These are phyloP conservation scores for Fusarium algeriense DNA, from an alignment of 2,329 filamentous ascomycete species.

Conservation along the genomic window DNA sequence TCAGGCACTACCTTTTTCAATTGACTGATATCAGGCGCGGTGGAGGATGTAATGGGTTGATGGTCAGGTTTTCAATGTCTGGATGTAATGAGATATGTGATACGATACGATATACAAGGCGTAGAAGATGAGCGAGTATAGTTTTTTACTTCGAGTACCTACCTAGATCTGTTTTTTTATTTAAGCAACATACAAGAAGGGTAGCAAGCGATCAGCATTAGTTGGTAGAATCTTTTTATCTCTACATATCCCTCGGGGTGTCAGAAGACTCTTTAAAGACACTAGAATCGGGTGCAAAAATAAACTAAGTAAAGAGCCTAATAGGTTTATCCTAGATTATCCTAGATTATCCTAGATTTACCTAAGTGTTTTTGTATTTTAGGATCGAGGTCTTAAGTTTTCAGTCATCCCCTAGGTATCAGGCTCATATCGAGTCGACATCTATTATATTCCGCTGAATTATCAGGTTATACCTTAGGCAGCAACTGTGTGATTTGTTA, in stretches of 20 bases:
- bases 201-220: neutral
- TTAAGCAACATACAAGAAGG: neutral
- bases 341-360: neutral
- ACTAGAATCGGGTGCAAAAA: neutral
- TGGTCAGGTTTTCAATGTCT: neutral
- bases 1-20: neutral
- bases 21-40: constrained; percentile 21
- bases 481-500: no score
- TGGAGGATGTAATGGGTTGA: constrained; percentile 19
- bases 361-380: no score
- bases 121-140: constrained; percentile 14
- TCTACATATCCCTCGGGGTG: no score
- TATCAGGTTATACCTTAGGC: no score
- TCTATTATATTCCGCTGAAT: no score
- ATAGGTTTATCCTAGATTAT: neutral
- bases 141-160: constrained; percentile 16
- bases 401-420: no score
- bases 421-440: no score
- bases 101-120: constrained; percentile 38
- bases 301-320: neutral
- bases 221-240: neutral
- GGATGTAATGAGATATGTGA: constrained; percentile 44
- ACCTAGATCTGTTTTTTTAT: constrained; percentile 11
- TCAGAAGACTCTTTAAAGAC: no score
- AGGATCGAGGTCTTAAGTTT: no score